These are phyloP conservation scores for Cyberlindnera euphorbiiphila DNA, from an alignment of 805 yeast species.

Conservation along the genomic window DNA sequence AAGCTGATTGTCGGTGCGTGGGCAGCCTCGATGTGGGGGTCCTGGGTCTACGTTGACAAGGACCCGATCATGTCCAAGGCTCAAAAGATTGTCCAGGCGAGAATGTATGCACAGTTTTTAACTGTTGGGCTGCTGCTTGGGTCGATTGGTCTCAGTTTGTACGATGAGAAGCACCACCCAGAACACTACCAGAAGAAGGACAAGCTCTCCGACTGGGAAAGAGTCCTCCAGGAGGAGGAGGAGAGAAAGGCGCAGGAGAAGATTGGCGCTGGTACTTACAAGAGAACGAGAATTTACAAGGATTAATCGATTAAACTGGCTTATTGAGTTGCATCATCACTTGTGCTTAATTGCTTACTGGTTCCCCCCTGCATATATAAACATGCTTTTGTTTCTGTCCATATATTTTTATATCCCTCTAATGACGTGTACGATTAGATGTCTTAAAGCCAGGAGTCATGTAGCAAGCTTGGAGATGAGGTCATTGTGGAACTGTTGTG, in stretches of 20 bases:
- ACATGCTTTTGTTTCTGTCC: too few relatives aligned
- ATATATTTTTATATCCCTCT: not conserved
- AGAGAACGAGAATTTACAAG: conserved; percentile 36
- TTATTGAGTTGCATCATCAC: not conserved
- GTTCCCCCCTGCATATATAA: too few relatives aligned
- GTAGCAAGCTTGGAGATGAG: conserved; percentile 8
- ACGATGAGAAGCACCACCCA: conserved; percentile 54
- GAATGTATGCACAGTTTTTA: conserved; percentile 86
- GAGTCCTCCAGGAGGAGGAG: conserved; percentile 41
- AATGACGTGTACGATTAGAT: not conserved
- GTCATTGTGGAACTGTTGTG: conserved; percentile 9
- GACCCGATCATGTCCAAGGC: conserved; percentile 72
- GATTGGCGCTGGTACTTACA: conserved; percentile 21
- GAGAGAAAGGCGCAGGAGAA: conserved; percentile 27
- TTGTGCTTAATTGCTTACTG: too few relatives aligned
- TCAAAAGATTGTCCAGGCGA: conserved; percentile 81
- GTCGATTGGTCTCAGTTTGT: conserved; percentile 61
- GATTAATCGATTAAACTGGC: conserved; percentile 15
- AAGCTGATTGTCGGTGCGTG: conserved; percentile 66
- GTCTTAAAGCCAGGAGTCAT: not conserved
- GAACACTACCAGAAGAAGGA: conserved; percentile 31
- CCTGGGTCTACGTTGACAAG: conserved; percentile 68
- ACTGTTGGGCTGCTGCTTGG: conserved; percentile 70
- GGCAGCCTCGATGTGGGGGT: conserved; percentile 78
- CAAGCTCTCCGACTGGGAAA: conserved; percentile 44